phyloP scores from a whole-genome alignment of 768 basidiomycete species.

The Clitopilus passeckerianus region DNA sequence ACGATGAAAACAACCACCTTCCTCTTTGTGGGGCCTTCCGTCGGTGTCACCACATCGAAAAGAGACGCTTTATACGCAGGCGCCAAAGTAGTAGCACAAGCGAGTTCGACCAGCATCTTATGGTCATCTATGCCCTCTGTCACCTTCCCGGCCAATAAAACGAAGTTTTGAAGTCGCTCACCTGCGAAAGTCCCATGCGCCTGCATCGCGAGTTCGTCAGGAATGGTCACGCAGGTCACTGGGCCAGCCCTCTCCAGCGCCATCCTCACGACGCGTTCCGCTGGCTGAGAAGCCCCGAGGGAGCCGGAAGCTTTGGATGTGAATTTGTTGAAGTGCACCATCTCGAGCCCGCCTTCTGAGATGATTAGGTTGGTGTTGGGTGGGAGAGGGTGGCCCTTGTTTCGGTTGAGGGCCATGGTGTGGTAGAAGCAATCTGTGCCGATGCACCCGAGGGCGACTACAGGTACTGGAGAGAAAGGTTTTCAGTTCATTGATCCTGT shows the following conservation, averaged over 20 bases:
- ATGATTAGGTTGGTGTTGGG: background rate
- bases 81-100: slow-evolving; percentile 65
- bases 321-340: slow-evolving; percentile 55
- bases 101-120: slow-evolving; percentile 69
- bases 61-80: slow-evolving; percentile 58
- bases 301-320: slow-evolving; percentile 65
- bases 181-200: slow-evolving; percentile 53
- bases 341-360: slow-evolving; percentile 35
- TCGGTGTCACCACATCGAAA: slow-evolving; percentile 47
- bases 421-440: slow-evolving; percentile 75
- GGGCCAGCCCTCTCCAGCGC: slow-evolving; percentile 56
- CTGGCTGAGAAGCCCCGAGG: slow-evolving; percentile 64
- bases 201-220: slow-evolving; percentile 69
- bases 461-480: slow-evolving; percentile 38
- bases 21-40: slow-evolving; percentile 16
- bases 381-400: slow-evolving; percentile 20
- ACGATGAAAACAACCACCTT: slow-evolving; percentile 59
- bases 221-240: slow-evolving; percentile 54
- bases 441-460: slow-evolving; percentile 65
- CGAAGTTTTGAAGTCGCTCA: slow-evolving; percentile 22
- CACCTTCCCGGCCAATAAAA: background rate
- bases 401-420: slow-evolving; percentile 57
- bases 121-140: slow-evolving; percentile 52
- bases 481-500: background rate
- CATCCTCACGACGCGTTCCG: slow-evolving; percentile 57